Percentiles rank a stretch among this genome's conserved stretches.
These are phyloP conservation scores for Macadamia integrifolia DNA, from an alignment of 164 flowering plant species.

Conservation along the genomic window DNA sequence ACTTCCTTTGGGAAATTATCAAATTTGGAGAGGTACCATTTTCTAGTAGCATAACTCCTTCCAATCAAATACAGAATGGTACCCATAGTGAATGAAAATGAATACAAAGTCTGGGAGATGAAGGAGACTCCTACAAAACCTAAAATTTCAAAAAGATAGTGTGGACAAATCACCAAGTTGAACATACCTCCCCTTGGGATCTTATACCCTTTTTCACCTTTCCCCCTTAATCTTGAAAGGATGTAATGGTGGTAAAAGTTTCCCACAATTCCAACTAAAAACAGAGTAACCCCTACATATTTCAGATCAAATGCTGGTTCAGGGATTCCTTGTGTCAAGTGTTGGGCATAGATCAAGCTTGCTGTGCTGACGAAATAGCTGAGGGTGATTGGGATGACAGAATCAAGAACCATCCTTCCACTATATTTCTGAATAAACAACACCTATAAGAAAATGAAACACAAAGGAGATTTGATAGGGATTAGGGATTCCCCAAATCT, in stretches of 20 bases:
- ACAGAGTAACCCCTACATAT: slow-evolving; percentile 36
- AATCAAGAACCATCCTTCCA: slow-evolving; percentile 41
- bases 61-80: slow-evolving; percentile 40
- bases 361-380: slow-evolving; percentile 35
- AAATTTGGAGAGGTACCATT: slow-evolving; percentile 67
- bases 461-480: too few relatives aligned
- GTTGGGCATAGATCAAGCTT: slow-evolving; percentile 43
- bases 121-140: slow-evolving; percentile 44
- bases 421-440: slow-evolving; percentile 66
- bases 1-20: slow-evolving; percentile 49
- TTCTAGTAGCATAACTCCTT: slow-evolving; percentile 61
- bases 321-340: slow-evolving; percentile 26
- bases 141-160: slow-evolving; percentile 62
- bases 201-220: slow-evolving; percentile 42
- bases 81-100: slow-evolving; percentile 35
- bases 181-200: slow-evolving; percentile 69
- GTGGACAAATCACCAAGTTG: slow-evolving; percentile 58
- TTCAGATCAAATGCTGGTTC: slow-evolving; percentile 45
- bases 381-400: slow-evolving; percentile 27
- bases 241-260: slow-evolving; percentile 68
- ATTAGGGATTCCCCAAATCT: too few relatives aligned
- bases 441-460: slow-evolving; percentile 25
- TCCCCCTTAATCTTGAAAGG: slow-evolving; percentile 43
- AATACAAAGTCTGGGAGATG: slow-evolving; percentile 52
- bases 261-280: slow-evolving; percentile 50